A percentile compares a stretch with the other conserved stretches of the same genome.
These are phyloP conservation scores for Meredithiella fracta DNA, from an alignment of 2,329 filamentous ascomycete genomes.

Conservation along the genomic window DNA sequence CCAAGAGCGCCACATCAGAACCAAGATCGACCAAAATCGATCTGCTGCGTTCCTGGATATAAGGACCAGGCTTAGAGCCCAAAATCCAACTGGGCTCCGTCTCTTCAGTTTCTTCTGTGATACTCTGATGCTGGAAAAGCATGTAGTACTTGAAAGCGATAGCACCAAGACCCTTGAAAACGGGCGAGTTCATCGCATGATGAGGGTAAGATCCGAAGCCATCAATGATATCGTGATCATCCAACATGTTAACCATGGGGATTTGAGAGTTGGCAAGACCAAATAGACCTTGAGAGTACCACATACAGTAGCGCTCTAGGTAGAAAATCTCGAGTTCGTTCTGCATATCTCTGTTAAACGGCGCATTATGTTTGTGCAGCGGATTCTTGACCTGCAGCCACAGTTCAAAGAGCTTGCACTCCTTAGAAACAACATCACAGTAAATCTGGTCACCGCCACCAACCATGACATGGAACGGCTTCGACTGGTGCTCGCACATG, in stretches of 20 bases:
- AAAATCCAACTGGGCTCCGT: conserved; percentile 86
- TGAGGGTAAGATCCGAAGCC: conserved; percentile 89
- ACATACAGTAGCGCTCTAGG: conserved; percentile 72
- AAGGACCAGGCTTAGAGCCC: conserved; percentile 65
- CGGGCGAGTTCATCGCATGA: conserved; percentile 75
- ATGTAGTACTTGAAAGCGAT: conserved; percentile 98
- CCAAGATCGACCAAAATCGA: conserved; percentile 78
- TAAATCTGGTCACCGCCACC: conserved; percentile 96
- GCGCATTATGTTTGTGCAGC: conserved; percentile 58
- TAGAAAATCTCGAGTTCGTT: conserved; percentile 81
- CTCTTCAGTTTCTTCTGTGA: conserved; percentile 60
- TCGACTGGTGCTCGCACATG: conserved; percentile 75
- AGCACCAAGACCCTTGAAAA: conserved; percentile 77
- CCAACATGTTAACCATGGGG: conserved; percentile 96
- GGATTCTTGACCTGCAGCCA: conserved; percentile 75
- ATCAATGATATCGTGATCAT: conserved; percentile 85
- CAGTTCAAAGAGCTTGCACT: conserved; percentile 60
- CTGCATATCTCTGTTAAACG: conserved; percentile 69
- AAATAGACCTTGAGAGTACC: conserved; percentile 94
- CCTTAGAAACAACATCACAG: conserved; percentile 66
- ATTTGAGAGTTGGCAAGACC: conserved; percentile 87
- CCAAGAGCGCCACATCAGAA: conserved; percentile 62
- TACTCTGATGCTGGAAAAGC: conserved; percentile 92
- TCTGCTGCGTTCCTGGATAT: conserved; percentile 72
- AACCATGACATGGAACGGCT: conserved; percentile 95